Evolutionary conservation across 2,329 filamentous ascomycete species (phyloP).

Genomic region (Tolypocladium ovalisporum): DNA sequence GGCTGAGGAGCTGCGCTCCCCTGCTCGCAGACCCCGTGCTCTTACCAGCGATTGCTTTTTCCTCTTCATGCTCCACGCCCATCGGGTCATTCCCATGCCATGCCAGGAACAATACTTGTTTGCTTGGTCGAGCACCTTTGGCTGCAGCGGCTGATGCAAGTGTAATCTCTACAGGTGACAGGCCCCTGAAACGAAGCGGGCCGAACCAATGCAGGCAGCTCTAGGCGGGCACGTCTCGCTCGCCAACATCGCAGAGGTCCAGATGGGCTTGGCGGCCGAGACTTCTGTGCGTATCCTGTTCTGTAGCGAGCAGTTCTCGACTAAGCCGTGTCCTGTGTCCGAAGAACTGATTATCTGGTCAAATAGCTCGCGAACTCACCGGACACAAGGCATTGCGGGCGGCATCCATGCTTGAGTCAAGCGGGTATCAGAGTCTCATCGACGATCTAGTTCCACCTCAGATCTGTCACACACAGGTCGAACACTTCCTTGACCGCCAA

Average conservation of each 20-base stretch:
- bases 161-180: background rate
- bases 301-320: background rate
- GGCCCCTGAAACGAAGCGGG: background rate
- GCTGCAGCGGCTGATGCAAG: background rate
- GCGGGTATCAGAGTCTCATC: background rate
- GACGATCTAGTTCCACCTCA: conserved; percentile 1
- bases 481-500: background rate
- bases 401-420: background rate
- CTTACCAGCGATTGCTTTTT: background rate
- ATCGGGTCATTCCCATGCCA: background rate
- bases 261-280: background rate
- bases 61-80: background rate
- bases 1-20: background rate
- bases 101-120: background rate
- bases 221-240: background rate
- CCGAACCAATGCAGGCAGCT: background rate
- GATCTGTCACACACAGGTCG: background rate
- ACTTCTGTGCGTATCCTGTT: background rate
- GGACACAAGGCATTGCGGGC: background rate
- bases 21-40: background rate
- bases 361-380: background rate
- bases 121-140: background rate
- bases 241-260: background rate
- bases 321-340: background rate
- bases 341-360: background rate